phyloP scores from a whole-genome alignment of 2,329 filamentous ascomycete species.

The Phoma sp. region DNA sequence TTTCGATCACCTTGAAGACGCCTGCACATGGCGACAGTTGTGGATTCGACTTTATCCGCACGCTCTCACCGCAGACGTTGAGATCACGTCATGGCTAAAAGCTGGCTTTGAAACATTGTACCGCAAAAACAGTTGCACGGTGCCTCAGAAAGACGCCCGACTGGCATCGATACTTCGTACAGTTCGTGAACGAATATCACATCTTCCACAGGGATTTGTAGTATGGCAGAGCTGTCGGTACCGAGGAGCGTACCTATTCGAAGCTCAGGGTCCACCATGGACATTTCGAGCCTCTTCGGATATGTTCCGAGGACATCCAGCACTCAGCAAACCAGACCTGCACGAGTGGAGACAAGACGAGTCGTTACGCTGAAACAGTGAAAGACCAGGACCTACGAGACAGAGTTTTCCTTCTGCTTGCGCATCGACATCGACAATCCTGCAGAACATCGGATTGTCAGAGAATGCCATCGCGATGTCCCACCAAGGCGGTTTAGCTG shows the following conservation, averaged over 20 bases:
- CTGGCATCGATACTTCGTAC: no score
- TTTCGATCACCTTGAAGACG: no score
- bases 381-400: background rate
- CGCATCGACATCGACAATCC: conserved; percentile 8
- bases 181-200: no score
- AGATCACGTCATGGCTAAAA: conserved; percentile 2
- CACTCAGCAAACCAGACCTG: background rate
- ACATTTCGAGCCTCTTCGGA: conserved; percentile 5
- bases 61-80: background rate
- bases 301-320: conserved; percentile 9
- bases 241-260: background rate
- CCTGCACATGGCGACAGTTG: background rate
- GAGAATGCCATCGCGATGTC: conserved; percentile 18
- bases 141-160: no score
- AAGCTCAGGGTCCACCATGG: conserved; percentile 9
- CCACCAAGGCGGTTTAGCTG: conserved; percentile 8
- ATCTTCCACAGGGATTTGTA: background rate
- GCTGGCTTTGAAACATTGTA: background rate
- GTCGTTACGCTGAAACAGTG: background rate
- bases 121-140: no score
- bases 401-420: conserved; percentile 9
- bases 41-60: background rate
- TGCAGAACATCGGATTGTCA: conserved; percentile 19
- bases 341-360: background rate
- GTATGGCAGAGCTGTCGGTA: background rate